Evolutionary conservation across 2,329 filamentous ascomycete genomes (phyloP).

Genomic region (Xylaria sp.): DNA sequence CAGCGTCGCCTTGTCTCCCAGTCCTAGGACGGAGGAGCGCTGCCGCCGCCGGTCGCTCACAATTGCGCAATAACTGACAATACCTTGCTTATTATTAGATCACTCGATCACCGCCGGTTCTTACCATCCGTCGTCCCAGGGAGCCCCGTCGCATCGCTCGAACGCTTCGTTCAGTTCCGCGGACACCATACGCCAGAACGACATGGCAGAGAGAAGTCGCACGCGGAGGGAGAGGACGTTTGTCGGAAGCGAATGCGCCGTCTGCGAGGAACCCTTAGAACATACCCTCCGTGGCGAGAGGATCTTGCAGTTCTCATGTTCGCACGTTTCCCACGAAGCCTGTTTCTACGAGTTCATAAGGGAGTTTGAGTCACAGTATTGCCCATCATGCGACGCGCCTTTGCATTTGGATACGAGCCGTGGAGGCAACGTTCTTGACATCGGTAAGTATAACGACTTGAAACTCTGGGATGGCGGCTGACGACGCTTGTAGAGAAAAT

Average conservation of each 20-base stretch:
- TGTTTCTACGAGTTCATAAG: constrained; percentile 99
- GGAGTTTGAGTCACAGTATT: constrained; percentile 91
- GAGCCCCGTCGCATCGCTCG: constrained; percentile 45
- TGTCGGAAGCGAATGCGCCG: constrained; percentile 90
- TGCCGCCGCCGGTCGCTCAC: constrained; percentile 6
- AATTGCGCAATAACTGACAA: constrained; percentile 14
- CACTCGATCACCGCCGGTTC: constrained; percentile 43
- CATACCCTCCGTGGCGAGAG: constrained; percentile 93
- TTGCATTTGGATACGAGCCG: constrained; percentile 90
- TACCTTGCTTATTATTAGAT: constrained; percentile 34
- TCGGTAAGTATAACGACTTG: constrained; percentile 61
- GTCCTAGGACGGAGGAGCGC: constrained; percentile 1
- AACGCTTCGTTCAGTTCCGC: constrained; percentile 41
- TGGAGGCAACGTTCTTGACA: constrained; percentile 88
- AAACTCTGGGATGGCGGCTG: not conserved
- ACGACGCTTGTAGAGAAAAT: constrained; percentile 73
- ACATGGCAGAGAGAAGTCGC: constrained; percentile 74
- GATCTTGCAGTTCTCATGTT: constrained; percentile 92
- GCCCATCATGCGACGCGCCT: constrained; percentile 90
- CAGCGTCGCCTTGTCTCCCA: constrained; percentile 9
- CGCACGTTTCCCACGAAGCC: constrained; percentile 96
- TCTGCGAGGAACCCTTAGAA: constrained; percentile 95
- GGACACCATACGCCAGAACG: constrained; percentile 38
- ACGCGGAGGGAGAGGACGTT: constrained; percentile 90
- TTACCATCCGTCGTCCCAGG: constrained; percentile 35